A percentile compares a stretch with the other conserved stretches of the same genome.
phyloP scores from a whole-genome alignment of 2,329 filamentous ascomycete genomes.

The Pyrenophora teres region DNA sequence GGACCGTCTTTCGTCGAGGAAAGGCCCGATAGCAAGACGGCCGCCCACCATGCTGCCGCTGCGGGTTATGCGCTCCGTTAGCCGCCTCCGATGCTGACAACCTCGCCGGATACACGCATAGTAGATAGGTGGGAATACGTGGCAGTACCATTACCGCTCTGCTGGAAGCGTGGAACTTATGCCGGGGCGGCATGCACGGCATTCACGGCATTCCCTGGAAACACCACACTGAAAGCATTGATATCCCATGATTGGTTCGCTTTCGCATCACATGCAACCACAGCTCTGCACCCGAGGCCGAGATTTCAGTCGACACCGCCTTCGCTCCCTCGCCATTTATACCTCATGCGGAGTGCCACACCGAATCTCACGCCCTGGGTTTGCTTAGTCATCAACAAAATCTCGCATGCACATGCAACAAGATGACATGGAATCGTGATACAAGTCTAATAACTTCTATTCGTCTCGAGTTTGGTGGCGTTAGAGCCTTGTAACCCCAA shows the following conservation, averaged over 20 bases:
- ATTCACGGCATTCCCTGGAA: no score
- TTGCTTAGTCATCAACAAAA: no score
- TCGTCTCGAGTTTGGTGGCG: neutral
- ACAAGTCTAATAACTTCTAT: neutral
- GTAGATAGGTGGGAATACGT: neutral
- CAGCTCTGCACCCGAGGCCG: neutral
- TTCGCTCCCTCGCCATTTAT: no score
- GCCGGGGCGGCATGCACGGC: no score
- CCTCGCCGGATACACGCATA: no score
- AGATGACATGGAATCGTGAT: neutral
- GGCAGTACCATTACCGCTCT: neutral
- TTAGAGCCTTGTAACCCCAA: neutral
- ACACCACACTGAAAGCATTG: no score
- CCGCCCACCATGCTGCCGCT: neutral
- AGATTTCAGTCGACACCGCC: neutral
- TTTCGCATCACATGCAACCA: no score
- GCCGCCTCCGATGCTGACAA: no score
- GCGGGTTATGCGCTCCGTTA: neutral
- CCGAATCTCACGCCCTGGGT: no score
- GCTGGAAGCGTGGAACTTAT: neutral
- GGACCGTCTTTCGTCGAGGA: conserved; percentile 2
- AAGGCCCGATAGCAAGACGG: conserved; percentile 6
- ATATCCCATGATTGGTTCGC: no score
- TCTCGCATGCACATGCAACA: no score
- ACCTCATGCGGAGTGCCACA: no score